Evolutionary conservation across 352 stramenopile genomes (phyloP), one percentile per base, ranked within the genome.

Genomic region (Phytophthora cajani): DNA sequence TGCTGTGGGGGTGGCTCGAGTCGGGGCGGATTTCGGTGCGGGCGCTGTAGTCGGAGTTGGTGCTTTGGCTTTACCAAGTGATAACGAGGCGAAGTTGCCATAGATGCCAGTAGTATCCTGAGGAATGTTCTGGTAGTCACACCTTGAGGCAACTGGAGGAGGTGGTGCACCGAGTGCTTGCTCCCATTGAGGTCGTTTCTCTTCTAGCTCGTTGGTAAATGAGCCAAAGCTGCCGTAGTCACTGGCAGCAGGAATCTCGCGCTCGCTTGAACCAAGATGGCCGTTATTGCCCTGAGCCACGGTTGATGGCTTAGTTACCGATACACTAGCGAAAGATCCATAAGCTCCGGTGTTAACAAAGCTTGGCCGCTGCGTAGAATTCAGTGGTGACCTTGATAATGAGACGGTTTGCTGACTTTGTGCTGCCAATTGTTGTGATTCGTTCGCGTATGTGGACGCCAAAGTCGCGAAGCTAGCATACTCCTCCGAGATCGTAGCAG

Each of bases 11-110:
- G 56, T 44, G 10, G 42, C 19, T 19, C 25, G 46, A 64, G 25
- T 16, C 27, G 44, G 46, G 11, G 25, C 25, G 14, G 46, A 66
- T 32, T 50, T 44, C n/a, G 50, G 38, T 60, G 46, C 27, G 53
- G 58, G 12, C 21, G 12, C n/a, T 30, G 38, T 58, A 25, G 58
- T 27, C 51, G 50, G n/a, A 27, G 27, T 40, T 46, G 27, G 27
- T 9, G 16, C 36, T 32, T 56, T 33, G 33, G 61, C 38, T n/a
- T 46, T 30, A 16, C 7, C 54, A 38, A 76, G 53, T 21, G 66
- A 65, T 58, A 85, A 21, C 1, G 69, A 62, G 50, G 62, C 69
- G 56, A 87, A 85, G 38, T 74, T 75, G n/a, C 64, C 72, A 55
- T 87, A 87, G 3, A 75, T 53, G 14, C 73, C 64, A 3, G 38